Evolutionary conservation across 2,329 filamentous ascomycete species (phyloP).

Genomic region (Cordyceps tenuipes): DNA sequence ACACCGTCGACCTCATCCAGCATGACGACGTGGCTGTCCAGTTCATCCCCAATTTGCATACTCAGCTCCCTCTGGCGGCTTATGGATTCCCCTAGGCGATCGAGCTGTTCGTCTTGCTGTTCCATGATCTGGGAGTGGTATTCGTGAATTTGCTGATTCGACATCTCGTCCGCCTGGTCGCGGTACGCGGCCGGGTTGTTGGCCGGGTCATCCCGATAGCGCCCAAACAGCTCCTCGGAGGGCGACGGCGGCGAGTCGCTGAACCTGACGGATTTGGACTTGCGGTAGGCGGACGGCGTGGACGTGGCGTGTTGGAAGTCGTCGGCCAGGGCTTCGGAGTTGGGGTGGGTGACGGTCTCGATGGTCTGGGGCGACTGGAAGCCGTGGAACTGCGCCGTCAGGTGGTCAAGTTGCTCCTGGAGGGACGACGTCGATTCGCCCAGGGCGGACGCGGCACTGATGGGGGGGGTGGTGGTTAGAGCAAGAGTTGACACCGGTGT

Average conservation of each 20-base stretch:
- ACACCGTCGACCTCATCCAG: conserved; percentile 81
- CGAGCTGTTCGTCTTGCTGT: conserved; percentile 93
- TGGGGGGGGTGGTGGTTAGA: neutral
- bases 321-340: conserved; percentile 51
- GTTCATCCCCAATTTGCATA: conserved; percentile 92
- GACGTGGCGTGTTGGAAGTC: conserved; percentile 59
- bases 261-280: conserved; percentile 77
- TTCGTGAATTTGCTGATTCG: conserved; percentile 77
- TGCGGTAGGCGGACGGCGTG: conserved; percentile 23
- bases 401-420: conserved; percentile 64
- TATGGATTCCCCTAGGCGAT: conserved; percentile 77
- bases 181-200: conserved; percentile 46
- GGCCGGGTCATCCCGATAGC: conserved; percentile 63
- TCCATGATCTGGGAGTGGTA: conserved; percentile 73
- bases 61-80: conserved; percentile 83
- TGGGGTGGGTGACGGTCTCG: conserved; percentile 49
- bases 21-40: conserved; percentile 82
- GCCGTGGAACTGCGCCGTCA: conserved; percentile 74
- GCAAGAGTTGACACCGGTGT: too few species aligned
- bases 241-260: conserved; percentile 49
- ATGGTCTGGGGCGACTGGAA: conserved; percentile 43
- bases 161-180: conserved; percentile 51
- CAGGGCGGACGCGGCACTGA: conserved; percentile 40
- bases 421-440: conserved; percentile 60
- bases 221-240: conserved; percentile 39